Conservation (phyloP, 129 eudicot species). For the Chrysanthemum lavandulifolium region DNA sequence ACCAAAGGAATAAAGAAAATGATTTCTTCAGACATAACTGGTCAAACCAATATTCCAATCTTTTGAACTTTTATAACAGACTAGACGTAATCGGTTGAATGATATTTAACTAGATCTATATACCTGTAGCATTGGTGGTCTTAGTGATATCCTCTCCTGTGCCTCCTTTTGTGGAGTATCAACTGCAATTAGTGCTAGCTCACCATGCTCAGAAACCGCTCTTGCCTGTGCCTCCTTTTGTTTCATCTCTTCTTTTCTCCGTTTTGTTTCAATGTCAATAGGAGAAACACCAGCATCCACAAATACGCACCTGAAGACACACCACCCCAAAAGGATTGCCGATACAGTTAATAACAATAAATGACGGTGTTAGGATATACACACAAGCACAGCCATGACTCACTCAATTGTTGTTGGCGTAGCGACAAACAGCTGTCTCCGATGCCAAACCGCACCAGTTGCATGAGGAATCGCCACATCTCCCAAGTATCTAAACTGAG, state of each 20-base stretch:
- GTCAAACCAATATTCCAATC: not conserved
- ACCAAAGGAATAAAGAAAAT: slow-evolving; percentile 8
- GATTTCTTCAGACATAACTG: slow-evolving; percentile 14
- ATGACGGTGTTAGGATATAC: not conserved
- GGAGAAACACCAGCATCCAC: slow-evolving; percentile 98
- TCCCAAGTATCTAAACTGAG: slow-evolving; percentile 94
- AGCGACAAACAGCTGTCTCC: slow-evolving; percentile 95
- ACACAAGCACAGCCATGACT: slow-evolving; percentile 18
- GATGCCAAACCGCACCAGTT: slow-evolving; percentile 98
- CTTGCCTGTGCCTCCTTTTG: slow-evolving; percentile 74
- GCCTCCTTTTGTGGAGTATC: slow-evolving; percentile 66
- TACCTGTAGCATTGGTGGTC: slow-evolving; percentile 97
- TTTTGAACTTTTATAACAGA: not conserved
- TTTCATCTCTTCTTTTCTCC: slow-evolving; percentile 84
- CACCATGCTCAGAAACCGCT: slow-evolving; percentile 93
- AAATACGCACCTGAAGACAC: slow-evolving; percentile 67
- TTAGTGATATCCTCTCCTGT: slow-evolving; percentile 78
- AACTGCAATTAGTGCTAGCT: slow-evolving; percentile 85
- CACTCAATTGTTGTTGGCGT: slow-evolving; percentile 97
- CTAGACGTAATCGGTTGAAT: slow-evolving; percentile 2
- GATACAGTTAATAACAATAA: slow-evolving; percentile 3
- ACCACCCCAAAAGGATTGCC: slow-evolving; percentile 19
- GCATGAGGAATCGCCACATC: slow-evolving; percentile 98
- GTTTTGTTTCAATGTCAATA: slow-evolving; percentile 81
- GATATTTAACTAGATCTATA: not conserved